Conservation (phyloP, 2,329 filamentous ascomycete genomes). For the Chaetothyriales sp. region DNA sequence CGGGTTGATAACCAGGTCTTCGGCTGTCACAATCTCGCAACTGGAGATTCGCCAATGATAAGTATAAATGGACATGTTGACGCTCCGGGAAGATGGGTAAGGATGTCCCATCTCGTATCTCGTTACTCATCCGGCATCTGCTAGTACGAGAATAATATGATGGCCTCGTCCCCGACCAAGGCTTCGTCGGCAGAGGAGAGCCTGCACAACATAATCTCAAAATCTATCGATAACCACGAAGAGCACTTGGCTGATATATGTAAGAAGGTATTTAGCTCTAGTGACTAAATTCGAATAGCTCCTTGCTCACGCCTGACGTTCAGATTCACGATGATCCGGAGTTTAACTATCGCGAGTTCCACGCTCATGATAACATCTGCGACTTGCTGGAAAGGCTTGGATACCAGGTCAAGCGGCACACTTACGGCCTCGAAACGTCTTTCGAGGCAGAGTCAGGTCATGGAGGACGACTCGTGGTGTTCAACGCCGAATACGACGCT, state of each 20-base stretch:
- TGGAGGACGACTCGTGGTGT: constrained; percentile 25
- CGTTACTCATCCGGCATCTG: too few species aligned
- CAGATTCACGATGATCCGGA: constrained; percentile 38
- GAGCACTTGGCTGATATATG: constrained; percentile 3
- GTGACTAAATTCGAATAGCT: too few species aligned
- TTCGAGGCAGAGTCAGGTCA: constrained; percentile 36
- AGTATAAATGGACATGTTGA: not conserved
- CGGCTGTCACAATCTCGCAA: not conserved
- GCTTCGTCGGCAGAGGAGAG: not conserved
- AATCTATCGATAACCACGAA: constrained; percentile 1
- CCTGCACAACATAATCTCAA: constrained; percentile 1
- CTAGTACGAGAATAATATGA: not conserved
- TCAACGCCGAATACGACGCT: constrained; percentile 33
- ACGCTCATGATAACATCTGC: constrained; percentile 39
- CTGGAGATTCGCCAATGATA: not conserved
- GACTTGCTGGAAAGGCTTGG: constrained; percentile 32
- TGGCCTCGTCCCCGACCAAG: not conserved
- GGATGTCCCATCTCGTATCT: too few species aligned
- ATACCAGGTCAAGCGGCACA: constrained; percentile 35
- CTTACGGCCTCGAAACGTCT: constrained; percentile 39
- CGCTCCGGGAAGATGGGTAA: not conserved
- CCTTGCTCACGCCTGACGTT: not conserved
- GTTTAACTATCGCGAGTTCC: constrained; percentile 38
- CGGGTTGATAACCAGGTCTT: too few species aligned
- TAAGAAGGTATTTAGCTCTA: constrained; percentile 4